phyloP scores from a whole-genome alignment of 1,284 basidiomycete genomes.

The Ceratobasidium sp. region DNA sequence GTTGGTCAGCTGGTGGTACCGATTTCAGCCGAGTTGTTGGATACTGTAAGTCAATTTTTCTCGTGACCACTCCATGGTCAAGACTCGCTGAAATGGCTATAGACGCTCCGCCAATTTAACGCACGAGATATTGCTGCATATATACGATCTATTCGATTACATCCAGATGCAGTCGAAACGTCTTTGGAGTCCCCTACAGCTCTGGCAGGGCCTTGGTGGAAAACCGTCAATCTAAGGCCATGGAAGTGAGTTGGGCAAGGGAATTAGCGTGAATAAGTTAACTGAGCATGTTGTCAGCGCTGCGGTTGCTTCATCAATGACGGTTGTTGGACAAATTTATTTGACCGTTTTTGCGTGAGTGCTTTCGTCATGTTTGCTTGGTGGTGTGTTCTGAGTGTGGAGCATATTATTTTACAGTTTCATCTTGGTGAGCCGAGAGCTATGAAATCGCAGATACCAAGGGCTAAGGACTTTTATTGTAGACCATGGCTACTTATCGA shows the following conservation, averaged over 20 bases:
- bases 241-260: background rate
- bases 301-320: background rate
- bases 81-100: background rate
- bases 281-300: background rate
- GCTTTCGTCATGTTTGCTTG: background rate
- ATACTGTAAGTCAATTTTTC: background rate
- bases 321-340: background rate
- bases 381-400: background rate
- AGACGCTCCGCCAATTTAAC: conserved; percentile 1
- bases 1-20: background rate
- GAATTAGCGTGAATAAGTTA: background rate
- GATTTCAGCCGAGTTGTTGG: background rate
- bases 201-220: background rate
- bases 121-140: background rate
- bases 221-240: background rate
- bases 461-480: no score
- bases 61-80: no score
- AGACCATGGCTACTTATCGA: background rate
- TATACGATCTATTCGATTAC: background rate
- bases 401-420: background rate
- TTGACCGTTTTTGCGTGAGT: conserved; percentile 11
- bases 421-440: background rate
- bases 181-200: background rate
- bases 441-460: background rate
- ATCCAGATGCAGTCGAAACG: background rate